Conservation (phyloP, 2,329 filamentous ascomycete species). For the Neonectria magnoliae region DNA sequence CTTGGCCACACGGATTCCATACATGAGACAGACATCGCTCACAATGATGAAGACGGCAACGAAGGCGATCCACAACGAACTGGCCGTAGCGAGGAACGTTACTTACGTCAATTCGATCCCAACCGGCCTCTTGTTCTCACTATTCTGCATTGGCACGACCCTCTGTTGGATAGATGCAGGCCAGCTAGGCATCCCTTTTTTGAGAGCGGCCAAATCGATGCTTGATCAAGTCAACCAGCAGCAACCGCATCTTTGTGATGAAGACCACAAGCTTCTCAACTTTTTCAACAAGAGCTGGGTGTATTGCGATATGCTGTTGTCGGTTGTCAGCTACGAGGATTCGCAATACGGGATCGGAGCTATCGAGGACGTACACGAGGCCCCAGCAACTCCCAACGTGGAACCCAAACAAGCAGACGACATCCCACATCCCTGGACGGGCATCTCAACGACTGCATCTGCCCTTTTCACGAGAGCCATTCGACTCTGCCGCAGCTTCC, state of each 20-base stretch:
- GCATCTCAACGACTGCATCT: constrained; percentile 47
- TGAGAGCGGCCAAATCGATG: constrained; percentile 44
- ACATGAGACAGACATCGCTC: constrained; percentile 46
- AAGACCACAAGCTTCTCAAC: constrained; percentile 44
- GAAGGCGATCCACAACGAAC: constrained; percentile 46
- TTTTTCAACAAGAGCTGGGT: constrained; percentile 53
- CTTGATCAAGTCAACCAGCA: constrained; percentile 41
- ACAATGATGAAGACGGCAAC: constrained; percentile 49
- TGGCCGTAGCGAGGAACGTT: constrained; percentile 38
- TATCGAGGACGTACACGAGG: constrained; percentile 23
- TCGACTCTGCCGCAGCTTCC: constrained; percentile 49
- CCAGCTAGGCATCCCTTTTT: constrained; percentile 45
- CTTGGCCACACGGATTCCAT: constrained; percentile 46
- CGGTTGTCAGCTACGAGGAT: constrained; percentile 49
- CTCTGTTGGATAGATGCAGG: constrained; percentile 52
- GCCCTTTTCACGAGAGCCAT: constrained; percentile 49
- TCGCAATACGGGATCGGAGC: constrained; percentile 19
- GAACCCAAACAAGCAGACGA: constrained; percentile 28
- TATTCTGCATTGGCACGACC: constrained; percentile 53
- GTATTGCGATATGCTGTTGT: constrained; percentile 53
- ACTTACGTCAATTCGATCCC: constrained; percentile 41
- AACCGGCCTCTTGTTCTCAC: constrained; percentile 48
- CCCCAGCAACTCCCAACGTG: not conserved
- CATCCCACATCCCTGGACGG: constrained; percentile 51
- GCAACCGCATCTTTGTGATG: constrained; percentile 10